Evolutionary conservation across 106 monocot genomes (phyloP).

Genomic region (Cymbidium sinense): DNA sequence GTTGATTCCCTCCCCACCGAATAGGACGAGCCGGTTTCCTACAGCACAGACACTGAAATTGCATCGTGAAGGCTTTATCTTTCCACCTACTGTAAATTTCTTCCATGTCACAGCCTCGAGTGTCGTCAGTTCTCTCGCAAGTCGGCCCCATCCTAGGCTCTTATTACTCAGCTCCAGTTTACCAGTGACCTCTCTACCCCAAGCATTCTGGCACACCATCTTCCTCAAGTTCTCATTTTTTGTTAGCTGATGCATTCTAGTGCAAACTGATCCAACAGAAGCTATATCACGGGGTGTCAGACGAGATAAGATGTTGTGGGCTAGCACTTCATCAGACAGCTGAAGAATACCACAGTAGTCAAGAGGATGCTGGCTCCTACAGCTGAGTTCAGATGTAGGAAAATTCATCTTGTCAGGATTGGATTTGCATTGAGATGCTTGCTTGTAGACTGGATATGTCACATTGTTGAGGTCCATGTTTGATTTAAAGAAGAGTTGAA

Average conservation of each 20-base stretch:
- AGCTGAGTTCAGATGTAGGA: conserved; percentile 12
- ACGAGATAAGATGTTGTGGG: conserved; percentile 81
- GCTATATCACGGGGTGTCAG: conserved; percentile 80
- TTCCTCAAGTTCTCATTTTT: conserved; percentile 79
- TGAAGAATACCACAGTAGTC: conserved; percentile 52
- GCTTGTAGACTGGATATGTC: conserved; percentile 83
- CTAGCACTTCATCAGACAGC: conserved; percentile 88
- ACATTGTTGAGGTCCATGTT: conserved; percentile 52
- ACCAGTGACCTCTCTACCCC: conserved; percentile 74
- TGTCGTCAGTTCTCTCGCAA: conserved; percentile 81
- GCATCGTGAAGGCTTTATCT: conserved; percentile 83
- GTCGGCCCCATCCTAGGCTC: conserved; percentile 73
- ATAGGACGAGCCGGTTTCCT: conserved; percentile 80
- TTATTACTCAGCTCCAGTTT: conserved; percentile 59
- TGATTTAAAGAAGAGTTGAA: conserved; percentile 71
- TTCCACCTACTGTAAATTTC: conserved; percentile 80
- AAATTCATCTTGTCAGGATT: conserved; percentile 14
- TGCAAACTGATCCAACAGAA: conserved; percentile 83
- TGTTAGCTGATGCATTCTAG: conserved; percentile 61
- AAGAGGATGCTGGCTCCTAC: conserved; percentile 1
- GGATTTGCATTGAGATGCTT: conserved; percentile 28
- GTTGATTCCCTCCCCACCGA: conserved; percentile 89
- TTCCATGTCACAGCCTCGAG: conserved; percentile 84
- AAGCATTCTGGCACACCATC: conserved; percentile 88
- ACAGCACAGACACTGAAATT: conserved; percentile 94